A percentile compares a stretch with the other conserved stretches of the same genome.
These are phyloP conservation scores for Canna indica DNA, from an alignment of 176 grass and related monocot genomes.

Conservation along the genomic window DNA sequence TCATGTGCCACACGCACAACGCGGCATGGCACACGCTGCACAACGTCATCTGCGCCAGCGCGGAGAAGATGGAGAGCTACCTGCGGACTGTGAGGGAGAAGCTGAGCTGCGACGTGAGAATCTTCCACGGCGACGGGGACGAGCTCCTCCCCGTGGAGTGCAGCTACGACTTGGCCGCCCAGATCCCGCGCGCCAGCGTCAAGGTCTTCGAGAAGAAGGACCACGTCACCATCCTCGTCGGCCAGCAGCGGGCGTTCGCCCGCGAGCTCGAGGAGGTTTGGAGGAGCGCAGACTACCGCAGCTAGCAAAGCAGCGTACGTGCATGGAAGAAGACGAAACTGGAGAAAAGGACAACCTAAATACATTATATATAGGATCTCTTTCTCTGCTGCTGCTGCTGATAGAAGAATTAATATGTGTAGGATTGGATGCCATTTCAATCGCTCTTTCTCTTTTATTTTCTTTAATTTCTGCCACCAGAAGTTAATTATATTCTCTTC, in stretches of 20 bases:
- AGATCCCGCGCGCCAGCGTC: slow-evolving; percentile 6
- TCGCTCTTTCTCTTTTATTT: not conserved
- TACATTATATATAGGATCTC: too few species aligned
- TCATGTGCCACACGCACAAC: slow-evolving; percentile 28
- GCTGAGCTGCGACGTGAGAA: slow-evolving; percentile 4
- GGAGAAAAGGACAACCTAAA: too few species aligned
- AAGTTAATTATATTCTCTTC: not conserved
- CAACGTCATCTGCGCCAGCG: slow-evolving; percentile 23
- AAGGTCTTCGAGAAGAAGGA: slow-evolving; percentile 16
- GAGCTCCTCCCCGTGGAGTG: slow-evolving; percentile 21
- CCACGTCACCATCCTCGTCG: slow-evolving; percentile 23
- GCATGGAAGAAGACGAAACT: not conserved
- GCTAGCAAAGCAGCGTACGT: not conserved
- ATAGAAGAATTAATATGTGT: too few species aligned
- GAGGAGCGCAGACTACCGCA: not conserved
- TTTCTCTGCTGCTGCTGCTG: too few species aligned
- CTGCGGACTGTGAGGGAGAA: slow-evolving; percentile 4
- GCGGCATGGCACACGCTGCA: slow-evolving; percentile 23
- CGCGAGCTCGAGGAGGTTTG: slow-evolving; percentile 20
- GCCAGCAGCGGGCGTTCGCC: slow-evolving; percentile 16
- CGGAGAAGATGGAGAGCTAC: slow-evolving; percentile 20
- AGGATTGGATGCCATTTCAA: too few species aligned
- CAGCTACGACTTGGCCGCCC: slow-evolving; percentile 11
- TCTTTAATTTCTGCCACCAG: not conserved
- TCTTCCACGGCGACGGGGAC: slow-evolving; percentile 17